Evolutionary conservation across 805 yeast genomes (phyloP), one percentile per base, ranked within the genome.

Genomic region (Lipomyces sp.): DNA sequence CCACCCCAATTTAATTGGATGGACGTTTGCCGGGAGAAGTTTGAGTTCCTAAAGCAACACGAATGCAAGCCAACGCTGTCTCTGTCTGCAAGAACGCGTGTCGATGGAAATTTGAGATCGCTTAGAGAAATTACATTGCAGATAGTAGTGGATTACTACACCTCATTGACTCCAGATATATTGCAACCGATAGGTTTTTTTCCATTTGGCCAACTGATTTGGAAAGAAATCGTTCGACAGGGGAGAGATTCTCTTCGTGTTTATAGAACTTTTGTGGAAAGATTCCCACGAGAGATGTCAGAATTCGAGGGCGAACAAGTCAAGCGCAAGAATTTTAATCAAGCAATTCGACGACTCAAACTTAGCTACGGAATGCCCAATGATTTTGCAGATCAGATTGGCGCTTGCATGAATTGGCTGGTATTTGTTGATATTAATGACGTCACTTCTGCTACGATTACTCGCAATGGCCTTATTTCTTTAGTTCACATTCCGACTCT

Each of bases 211-310:
- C 48, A 15, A 15, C 48, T 15, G 3, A n/a, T 42, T 15, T 42
- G 48, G 48, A 8, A 42, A 42, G 48, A 42, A 42, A n/a, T 42
- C 8, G 48, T 42, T 42, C 48, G 48, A 42, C 48, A 42, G 48
- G 48, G 48, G n/a, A 42, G n/a, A 42, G 48, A 42, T 42, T 42
- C 48, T 7, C 48, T 42, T 5, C 48, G 48, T 24, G 48, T 15
- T 18, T 42, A 42, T 42, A 42, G 3, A n/a, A n/a, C 24, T 2
- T 42, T 42, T 15, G 10, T 42, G 15, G 48, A 42, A 42, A 42
- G 18, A 7, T 42, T 42, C n/a, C 48, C 48, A 5, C 15, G 48
- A 18, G 48, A 42, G 48, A 42, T 42, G 48, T 42, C 48, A 42
- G 24, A 42, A 42, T 15, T 4, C 48, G n/a, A 5, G 15, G 15